Percentiles rank a stretch among this genome's conserved stretches.
Conservation (phyloP, 306 rosid genomes). For the Dryas alaskensis region DNA sequence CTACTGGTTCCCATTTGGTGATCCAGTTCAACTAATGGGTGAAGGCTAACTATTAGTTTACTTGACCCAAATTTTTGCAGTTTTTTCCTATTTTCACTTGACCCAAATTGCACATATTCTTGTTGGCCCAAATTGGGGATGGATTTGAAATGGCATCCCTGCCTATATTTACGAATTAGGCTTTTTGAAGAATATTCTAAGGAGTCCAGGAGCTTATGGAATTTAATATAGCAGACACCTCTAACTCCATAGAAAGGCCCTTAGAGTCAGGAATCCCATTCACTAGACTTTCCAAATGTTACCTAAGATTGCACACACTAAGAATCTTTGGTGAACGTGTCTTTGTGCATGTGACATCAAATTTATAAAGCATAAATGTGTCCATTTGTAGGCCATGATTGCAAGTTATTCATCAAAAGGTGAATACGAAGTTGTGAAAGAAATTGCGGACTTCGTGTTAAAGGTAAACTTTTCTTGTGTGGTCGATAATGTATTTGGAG, state of each 20-base stretch:
- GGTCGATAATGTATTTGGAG: background rate
- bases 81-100: background rate
- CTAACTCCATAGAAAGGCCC: background rate
- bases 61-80: background rate
- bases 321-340: background rate
- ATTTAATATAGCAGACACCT: too few relatives aligned
- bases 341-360: background rate
- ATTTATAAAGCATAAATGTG: background rate
- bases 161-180: background rate
- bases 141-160: background rate
- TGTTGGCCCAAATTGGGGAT: background rate
- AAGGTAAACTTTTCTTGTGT: slow-evolving; percentile 36
- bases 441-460: slow-evolving; percentile 54
- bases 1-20: slow-evolving; percentile 7
- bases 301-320: background rate
- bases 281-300: background rate
- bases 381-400: slow-evolving; percentile 63
- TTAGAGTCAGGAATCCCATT: background rate
- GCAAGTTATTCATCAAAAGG: slow-evolving; percentile 84
- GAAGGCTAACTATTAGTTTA: background rate
- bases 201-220: background rate
- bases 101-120: background rate
- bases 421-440: slow-evolving; percentile 73
- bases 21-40: slow-evolving; percentile 16
- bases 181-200: background rate